phyloP scores from a whole-genome alignment of 2,329 filamentous ascomycete species.

The Colletotrichum eremochloae region DNA sequence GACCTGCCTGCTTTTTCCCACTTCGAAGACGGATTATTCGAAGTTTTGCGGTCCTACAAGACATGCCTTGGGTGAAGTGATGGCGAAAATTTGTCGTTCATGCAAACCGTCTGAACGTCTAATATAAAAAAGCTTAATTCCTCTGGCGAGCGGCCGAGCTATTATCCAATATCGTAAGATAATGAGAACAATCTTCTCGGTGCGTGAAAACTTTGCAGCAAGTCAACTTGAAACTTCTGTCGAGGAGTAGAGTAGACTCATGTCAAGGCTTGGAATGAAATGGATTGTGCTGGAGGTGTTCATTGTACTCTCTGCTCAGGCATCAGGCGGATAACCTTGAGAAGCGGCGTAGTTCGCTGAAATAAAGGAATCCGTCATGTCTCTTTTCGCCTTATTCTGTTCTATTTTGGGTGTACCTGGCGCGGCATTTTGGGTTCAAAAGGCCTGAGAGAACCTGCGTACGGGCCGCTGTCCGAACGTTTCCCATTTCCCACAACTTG shows the following conservation, averaged over 20 bases:
- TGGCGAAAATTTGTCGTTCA: not conserved
- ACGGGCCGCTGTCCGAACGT: not conserved
- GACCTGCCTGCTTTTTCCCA: not conserved
- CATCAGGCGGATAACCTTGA: not conserved
- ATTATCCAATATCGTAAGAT: too few species aligned
- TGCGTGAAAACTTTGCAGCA: not conserved
- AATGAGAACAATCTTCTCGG: not conserved
- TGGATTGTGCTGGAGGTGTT: not conserved
- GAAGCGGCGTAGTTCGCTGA: not conserved
- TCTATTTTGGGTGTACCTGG: not conserved
- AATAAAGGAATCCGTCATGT: not conserved
- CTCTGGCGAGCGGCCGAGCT: too few species aligned
- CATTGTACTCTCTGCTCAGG: not conserved
- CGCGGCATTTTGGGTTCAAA: not conserved
- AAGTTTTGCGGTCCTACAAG: not conserved
- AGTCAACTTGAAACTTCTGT: not conserved
- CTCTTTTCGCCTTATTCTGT: not conserved
- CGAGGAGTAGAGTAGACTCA: not conserved
- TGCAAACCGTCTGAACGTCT: not conserved
- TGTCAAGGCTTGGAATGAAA: not conserved
- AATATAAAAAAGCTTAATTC: not conserved
- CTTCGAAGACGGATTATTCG: not conserved
- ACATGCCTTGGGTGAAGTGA: too few species aligned
- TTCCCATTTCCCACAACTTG: not conserved
- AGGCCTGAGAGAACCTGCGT: too few species aligned